Evolutionary conservation across 192 early-diverging fungal genomes (phyloP).

Genomic region (Coemansia sp.): DNA sequence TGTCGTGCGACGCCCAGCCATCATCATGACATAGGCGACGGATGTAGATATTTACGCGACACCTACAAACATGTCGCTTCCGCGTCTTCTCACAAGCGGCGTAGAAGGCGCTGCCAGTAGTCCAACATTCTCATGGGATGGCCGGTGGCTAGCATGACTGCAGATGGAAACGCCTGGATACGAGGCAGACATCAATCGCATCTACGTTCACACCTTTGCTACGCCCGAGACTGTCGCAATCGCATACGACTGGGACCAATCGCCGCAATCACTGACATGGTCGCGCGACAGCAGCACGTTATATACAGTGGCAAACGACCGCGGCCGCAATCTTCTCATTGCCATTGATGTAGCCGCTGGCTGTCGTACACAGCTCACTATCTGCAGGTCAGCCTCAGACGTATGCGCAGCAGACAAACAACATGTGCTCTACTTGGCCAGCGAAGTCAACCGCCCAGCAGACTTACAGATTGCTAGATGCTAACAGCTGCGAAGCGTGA

Average conservation of each 20-base stretch:
- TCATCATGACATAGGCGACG: conserved; percentile 67
- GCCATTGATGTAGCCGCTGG: conserved; percentile 37
- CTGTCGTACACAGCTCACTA: conserved; percentile 35
- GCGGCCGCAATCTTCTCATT: conserved; percentile 55
- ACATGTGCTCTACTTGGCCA: conserved; percentile 42
- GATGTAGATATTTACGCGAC: conserved; percentile 66
- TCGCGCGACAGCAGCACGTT: conserved; percentile 57
- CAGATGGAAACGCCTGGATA: conserved; percentile 75
- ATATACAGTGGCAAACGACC: conserved; percentile 59
- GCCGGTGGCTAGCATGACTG: conserved; percentile 67
- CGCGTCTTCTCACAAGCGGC: conserved; percentile 54
- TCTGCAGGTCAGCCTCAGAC: conserved; percentile 16
- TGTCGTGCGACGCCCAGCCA: conserved; percentile 57
- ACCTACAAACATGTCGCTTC: conserved; percentile 34
- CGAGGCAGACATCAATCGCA: conserved; percentile 71
- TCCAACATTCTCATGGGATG: conserved; percentile 66
- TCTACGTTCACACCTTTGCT: conserved; percentile 54
- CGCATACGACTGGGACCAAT: conserved; percentile 56
- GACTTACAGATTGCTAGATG: conserved; percentile 39
- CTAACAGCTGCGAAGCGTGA: conserved; percentile 10
- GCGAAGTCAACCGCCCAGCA: conserved; percentile 44
- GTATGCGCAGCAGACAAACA: conserved; percentile 20
- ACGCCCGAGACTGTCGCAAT: conserved; percentile 26
- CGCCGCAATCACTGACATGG: conserved; percentile 60
- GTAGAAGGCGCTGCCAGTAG: conserved; percentile 57